A percentile compares a stretch with the other conserved stretches of the same genome.
Conservation (phyloP, 768 basidiomycete species). For the Collybiopsis confluens region DNA sequence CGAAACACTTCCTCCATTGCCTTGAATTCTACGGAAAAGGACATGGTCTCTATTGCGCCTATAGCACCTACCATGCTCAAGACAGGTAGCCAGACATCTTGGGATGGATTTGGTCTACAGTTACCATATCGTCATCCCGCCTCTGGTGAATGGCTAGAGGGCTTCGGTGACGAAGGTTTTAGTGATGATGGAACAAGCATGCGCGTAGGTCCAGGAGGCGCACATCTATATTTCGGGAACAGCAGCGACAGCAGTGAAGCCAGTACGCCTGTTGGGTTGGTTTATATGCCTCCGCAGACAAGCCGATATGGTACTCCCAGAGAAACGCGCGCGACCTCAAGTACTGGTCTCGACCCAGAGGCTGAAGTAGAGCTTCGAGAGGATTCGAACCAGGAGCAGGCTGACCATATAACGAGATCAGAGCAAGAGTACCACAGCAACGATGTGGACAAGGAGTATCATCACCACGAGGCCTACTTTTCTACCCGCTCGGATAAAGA, state of each 20-base stretch:
- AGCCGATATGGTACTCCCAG: conserved; percentile 19
- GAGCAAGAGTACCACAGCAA: conserved; percentile 17
- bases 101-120: conserved; percentile 24
- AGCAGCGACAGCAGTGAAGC: conserved; percentile 16
- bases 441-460: conserved; percentile 16
- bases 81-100: conserved; percentile 50
- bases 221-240: conserved; percentile 14
- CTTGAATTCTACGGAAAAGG: conserved; percentile 2
- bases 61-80: conserved; percentile 79
- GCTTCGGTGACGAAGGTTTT: conserved; percentile 43
- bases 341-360: not conserved
- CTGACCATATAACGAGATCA: not conserved
- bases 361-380: conserved; percentile 4
- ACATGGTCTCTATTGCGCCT: conserved; percentile 38
- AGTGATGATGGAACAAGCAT: conserved; percentile 17
- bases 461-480: conserved; percentile 20
- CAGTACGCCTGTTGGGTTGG: conserved; percentile 60
- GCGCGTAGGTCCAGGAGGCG: conserved; percentile 10
- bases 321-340: not conserved
- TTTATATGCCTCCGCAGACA: conserved; percentile 56
- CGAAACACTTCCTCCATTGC: conserved; percentile 25
- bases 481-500: conserved; percentile 10
- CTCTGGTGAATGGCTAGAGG: conserved; percentile 36
- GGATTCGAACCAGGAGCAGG: not conserved
- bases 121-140: conserved; percentile 8